Evolutionary conservation across 1,284 basidiomycete species (phyloP), one percentile per base, ranked within the genome.

Genomic region (Cutaneotrichosporon cutaneum): DNA sequence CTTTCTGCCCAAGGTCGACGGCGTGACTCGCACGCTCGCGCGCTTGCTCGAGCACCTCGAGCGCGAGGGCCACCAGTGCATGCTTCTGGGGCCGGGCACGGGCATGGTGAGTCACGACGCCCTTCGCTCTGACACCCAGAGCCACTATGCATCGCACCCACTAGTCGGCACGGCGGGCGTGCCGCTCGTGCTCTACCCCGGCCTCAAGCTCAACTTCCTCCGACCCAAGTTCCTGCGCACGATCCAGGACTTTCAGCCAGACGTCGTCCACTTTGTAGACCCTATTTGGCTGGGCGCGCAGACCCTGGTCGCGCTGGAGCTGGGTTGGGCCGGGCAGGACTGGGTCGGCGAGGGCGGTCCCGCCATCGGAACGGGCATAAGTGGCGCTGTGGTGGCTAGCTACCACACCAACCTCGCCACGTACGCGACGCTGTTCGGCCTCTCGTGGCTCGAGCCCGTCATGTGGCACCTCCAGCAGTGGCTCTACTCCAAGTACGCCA

Each of bases 171-270:
- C 84, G 0, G 76, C 81, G n/a, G 84, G 84, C 16, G 76, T 85
- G 7, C 84, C 84, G 0, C 74, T 85, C 4, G 71, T 84, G 36
- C 75, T 84, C 47, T 85, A 84, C 64, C 83, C 83, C 0, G 83
- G 83, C 0, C 77, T 85, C 52, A 84, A 83, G 73, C 80, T 85
- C 68, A 85, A 85, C 73, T 85, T 85, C 66, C 77, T 84, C 53
- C 81, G 84, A 1, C 84, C 83, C 1, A 79, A 81, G 47, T 85
- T 85, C 69, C 71, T 85, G 57, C 72, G 78, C n/a, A 76, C 81
- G 18, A 80, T 82, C 56, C 73, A 72, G 35, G 76, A 81, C 51
- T 81, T 80, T 58, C 71, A 83, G 63, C 83, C 84, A 1, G 84
- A 85, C 65, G 82, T 85, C 9, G 80, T 83, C 5, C 81, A 83